Percentiles rank a stretch among this genome's conserved stretches.
phyloP scores from a whole-genome alignment of 192 early-diverging fungal species.

The Mortierella claussenii region DNA sequence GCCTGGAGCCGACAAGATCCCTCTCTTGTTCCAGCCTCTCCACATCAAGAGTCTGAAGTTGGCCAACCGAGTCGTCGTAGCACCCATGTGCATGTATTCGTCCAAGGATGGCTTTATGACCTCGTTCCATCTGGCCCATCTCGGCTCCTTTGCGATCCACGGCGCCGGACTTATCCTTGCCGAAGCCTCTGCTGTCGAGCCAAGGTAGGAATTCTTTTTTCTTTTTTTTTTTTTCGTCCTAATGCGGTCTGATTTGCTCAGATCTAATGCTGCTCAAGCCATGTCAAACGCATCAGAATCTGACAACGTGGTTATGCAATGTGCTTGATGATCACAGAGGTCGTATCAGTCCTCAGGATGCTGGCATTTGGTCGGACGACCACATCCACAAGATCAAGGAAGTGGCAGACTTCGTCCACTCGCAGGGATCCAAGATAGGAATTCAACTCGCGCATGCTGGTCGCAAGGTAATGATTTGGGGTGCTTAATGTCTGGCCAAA shows the following conservation, averaged over 20 bases:
- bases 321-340: conserved; percentile 63
- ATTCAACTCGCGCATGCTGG: conserved; percentile 90
- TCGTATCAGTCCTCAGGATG: conserved; percentile 79
- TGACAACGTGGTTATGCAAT: no score
- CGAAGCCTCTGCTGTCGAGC: conserved; percentile 78
- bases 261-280: no score
- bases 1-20: conserved; percentile 24
- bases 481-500: no score
- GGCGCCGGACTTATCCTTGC: conserved; percentile 85
- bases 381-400: conserved; percentile 72
- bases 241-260: no score
- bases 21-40: conserved; percentile 72
- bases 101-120: conserved; percentile 71
- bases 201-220: conserved; percentile 5
- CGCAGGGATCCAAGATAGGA: conserved; percentile 66
- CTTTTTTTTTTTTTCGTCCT: not conserved
- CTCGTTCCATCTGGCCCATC: conserved; percentile 71
- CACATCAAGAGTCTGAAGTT: conserved; percentile 69
- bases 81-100: conserved; percentile 90
- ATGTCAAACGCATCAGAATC: no score
- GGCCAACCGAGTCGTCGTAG: conserved; percentile 80
- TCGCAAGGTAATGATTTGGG: conserved; percentile 48
- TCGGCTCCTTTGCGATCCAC: conserved; percentile 77
- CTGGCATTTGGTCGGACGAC: conserved; percentile 88
- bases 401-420: conserved; percentile 71